Conservation (phyloP, 768 basidiomycete genomes). For the Boletus rubescentipes region DNA sequence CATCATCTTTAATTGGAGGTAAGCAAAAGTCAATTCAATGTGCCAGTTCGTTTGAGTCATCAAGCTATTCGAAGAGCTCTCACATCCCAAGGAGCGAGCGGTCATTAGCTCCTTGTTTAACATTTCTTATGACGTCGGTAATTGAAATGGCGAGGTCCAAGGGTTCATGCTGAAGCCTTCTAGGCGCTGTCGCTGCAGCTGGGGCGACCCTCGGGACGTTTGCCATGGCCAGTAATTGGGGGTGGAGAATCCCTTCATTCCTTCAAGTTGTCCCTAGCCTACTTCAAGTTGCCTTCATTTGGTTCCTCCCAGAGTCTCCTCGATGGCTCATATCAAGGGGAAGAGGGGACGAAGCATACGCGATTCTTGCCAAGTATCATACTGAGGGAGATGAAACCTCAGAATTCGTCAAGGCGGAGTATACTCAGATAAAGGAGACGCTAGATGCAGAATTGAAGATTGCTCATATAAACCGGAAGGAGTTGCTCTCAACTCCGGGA, state of each 20-base stretch:
- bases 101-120: conserved; percentile 14
- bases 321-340: conserved; percentile 63
- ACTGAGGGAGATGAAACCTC: conserved; percentile 53
- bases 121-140: conserved; percentile 12
- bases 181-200: conserved; percentile 40
- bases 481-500: conserved; percentile 7
- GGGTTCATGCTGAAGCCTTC: not conserved
- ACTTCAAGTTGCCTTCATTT: conserved; percentile 55
- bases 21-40: not conserved
- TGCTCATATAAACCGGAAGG: not conserved
- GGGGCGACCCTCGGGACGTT: conserved; percentile 63
- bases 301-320: conserved; percentile 63
- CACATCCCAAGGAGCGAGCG: conserved; percentile 24
- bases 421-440: conserved; percentile 53
- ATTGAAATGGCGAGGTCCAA: not conserved
- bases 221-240: conserved; percentile 55
- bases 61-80: conserved; percentile 13
- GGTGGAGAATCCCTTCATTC: conserved; percentile 67
- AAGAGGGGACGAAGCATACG: conserved; percentile 46
- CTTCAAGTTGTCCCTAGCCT: conserved; percentile 55
- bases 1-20: conserved; percentile 25
- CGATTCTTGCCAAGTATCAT: conserved; percentile 55
- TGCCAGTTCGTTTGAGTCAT: accelerated
- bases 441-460: conserved; percentile 33
- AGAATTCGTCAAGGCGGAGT: conserved; percentile 59